Evolutionary conservation across 805 yeast species (phyloP).

Genomic region (Priceomyces medius): DNA sequence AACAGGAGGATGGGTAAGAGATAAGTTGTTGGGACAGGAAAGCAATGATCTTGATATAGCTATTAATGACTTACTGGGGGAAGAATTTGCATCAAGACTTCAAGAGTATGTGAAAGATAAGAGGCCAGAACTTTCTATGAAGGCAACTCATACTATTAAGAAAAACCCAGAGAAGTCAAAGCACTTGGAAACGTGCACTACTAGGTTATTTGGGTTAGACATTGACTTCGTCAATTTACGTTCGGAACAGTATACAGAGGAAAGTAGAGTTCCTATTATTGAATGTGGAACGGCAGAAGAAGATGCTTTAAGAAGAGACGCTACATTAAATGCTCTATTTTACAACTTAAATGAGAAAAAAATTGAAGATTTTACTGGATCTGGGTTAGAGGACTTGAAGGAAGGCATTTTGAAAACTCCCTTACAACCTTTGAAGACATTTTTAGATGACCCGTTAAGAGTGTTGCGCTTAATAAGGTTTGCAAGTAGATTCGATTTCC

Average conservation of each 20-base stretch:
- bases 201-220: constrained; percentile 78
- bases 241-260: constrained; percentile 78
- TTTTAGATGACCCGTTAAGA: constrained; percentile 90
- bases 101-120: constrained; percentile 42
- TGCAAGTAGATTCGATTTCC: constrained; percentile 74
- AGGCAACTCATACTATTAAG: constrained; percentile 73
- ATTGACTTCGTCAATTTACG: constrained; percentile 92
- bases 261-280: constrained; percentile 82
- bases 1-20: constrained; percentile 99
- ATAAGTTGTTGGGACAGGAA: constrained; percentile 76
- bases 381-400: constrained; percentile 71
- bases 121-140: constrained; percentile 28
- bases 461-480: constrained; percentile 83
- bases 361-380: constrained; percentile 82
- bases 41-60: constrained; percentile 93
- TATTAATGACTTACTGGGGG: constrained; percentile 80
- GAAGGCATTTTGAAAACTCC: constrained; percentile 84
- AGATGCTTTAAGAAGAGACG: constrained; percentile 93
- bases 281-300: constrained; percentile 86
- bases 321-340: constrained; percentile 89
- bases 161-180: constrained; percentile 94
- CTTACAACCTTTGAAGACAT: constrained; percentile 77
- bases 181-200: constrained; percentile 95
- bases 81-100: constrained; percentile 72
- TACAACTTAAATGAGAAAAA: constrained; percentile 67